Base-by-base conservation (phyloP, 306 rosid genomes). In the Cucurbita ficifolia region DNA sequence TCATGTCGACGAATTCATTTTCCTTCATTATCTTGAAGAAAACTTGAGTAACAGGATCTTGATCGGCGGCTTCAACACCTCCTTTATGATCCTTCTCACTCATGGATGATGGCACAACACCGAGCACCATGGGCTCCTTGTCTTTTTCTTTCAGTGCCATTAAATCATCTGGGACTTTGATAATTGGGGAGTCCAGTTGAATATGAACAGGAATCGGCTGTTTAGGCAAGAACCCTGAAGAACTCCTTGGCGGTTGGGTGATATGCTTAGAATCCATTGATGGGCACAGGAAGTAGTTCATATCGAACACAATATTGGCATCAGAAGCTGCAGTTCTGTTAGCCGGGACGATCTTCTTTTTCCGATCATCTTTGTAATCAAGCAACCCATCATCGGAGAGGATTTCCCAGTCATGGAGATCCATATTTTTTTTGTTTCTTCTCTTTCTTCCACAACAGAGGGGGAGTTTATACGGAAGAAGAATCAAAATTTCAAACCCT, bases 1-100 rank as follows among this genome's bases (percentile, higher is more conserved):
- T 89, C 90, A 83, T 88, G 91, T 88, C 97, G 89, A 56, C 91
- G 14, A 83, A 86, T 88, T 91, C 86, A 53, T 87, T 83, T 78
- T 88, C 92, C 81, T 82, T 86, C 73, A 72, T 73, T 50, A 81
- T 80, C 80, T 80, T 83, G 83, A 87, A 90, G 87, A 80, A 82
- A 78, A 88, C 83, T 48, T 79, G 83, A 22, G 93, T 82, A 51
- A 78, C 83, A 8, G 76, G 50, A 61, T 86, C 88, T 56, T 77
- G 79, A 75, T 82, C 88, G 40, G 77, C 86, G 40, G 77, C 75
- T 60, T 76, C 91, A 76, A 24, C 70, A 64, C 68, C 71, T 74
- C 54, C 19, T 29, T 4, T 59, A 5, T n/a, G 78, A 36, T 51
- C 3, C 70, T 55, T 55, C 54, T 64, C 24, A 60, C 40, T 14